Evolutionary conservation across 768 basidiomycete species (phyloP).

Genomic region (Cystobasidium ongulense): DNA sequence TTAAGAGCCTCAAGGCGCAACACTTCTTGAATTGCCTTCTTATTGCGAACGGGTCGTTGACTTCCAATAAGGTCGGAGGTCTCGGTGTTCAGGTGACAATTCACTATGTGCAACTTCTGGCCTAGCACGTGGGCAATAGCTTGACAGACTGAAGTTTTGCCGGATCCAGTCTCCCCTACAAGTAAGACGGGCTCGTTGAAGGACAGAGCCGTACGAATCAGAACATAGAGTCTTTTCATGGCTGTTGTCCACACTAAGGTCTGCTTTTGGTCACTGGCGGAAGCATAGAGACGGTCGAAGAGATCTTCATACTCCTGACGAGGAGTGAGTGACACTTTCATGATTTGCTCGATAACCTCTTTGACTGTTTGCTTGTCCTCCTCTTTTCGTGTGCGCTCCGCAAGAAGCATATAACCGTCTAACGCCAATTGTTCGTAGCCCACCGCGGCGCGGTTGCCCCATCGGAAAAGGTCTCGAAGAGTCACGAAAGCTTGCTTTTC

Average conservation of each 20-base stretch:
- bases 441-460: constrained; percentile 83
- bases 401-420: constrained; percentile 94
- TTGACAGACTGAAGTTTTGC: constrained; percentile 95
- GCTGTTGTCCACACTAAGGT: constrained; percentile 78
- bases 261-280: constrained; percentile 29
- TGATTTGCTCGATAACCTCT: constrained; percentile 77
- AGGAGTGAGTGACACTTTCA: constrained; percentile 56
- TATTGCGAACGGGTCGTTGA: constrained; percentile 76
- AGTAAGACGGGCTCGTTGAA: constrained; percentile 90
- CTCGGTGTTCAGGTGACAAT: constrained; percentile 97
- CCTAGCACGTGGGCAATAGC: constrained; percentile 62
- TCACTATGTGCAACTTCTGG: constrained; percentile 63
- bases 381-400: constrained; percentile 71
- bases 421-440: constrained; percentile 87
- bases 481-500: constrained; percentile 96
- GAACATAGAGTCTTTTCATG: constrained; percentile 78
- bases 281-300: constrained; percentile 51
- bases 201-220: constrained; percentile 73
- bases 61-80: constrained; percentile 94
- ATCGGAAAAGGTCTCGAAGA: constrained; percentile 89
- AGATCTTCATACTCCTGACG: constrained; percentile 62
- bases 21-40: constrained; percentile 54
- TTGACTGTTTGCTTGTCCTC: constrained; percentile 86
- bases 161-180: constrained; percentile 93
- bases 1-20: constrained; percentile 39